Evolutionary conservation across 164 flowering plant genomes (phyloP).

Genomic region (Buxus sempervirens): DNA sequence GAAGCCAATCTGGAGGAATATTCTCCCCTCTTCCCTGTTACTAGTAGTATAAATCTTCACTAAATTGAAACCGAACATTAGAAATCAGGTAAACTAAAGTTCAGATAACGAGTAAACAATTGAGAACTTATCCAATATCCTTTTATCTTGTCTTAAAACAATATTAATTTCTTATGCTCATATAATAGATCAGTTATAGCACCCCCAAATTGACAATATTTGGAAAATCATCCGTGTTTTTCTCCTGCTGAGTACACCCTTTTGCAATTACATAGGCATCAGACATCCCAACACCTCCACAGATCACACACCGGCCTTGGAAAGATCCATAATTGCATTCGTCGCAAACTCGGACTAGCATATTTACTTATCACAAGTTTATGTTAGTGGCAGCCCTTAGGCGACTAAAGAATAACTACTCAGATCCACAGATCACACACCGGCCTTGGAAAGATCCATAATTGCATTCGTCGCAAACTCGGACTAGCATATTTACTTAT

Average conservation of each 20-base stretch:
- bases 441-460: constrained; percentile 87
- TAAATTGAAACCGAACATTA: no score
- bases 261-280: constrained; percentile 97
- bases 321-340: constrained; percentile 95
- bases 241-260: constrained; percentile 89
- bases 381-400: no score
- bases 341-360: constrained; percentile 75
- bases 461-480: constrained; percentile 87
- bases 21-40: no score
- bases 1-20: no score
- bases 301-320: constrained; percentile 73
- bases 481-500: constrained; percentile 71
- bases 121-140: not conserved
- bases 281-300: constrained; percentile 89
- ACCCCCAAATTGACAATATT: constrained; percentile 83
- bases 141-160: constrained; percentile 78
- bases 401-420: no score
- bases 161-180: constrained; percentile 82
- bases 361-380: constrained; percentile 68
- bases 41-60: no score
- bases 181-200: constrained; percentile 85
- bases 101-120: no score
- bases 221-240: constrained; percentile 81
- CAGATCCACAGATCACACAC: constrained; percentile 79
- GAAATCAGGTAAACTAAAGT: no score